These are phyloP conservation scores for Pittosporum tobira DNA, from an alignment of 129 eudicot species.

Conservation along the genomic window DNA sequence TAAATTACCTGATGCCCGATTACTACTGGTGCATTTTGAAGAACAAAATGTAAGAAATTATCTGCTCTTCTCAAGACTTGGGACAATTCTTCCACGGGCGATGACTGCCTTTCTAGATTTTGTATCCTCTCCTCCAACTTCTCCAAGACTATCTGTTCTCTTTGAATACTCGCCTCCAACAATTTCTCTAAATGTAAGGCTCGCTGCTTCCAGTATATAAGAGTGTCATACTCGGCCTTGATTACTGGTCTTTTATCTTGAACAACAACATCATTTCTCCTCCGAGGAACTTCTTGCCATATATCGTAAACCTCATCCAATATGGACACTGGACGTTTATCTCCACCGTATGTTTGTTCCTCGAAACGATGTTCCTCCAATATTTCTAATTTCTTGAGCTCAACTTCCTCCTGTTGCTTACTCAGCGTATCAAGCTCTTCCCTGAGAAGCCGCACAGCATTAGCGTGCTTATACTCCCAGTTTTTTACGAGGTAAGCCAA, in stretches of 20 bases:
- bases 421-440: constrained; percentile 80
- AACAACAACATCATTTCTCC: constrained; percentile 40
- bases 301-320: constrained; percentile 52
- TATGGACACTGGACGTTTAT: constrained; percentile 61
- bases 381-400: constrained; percentile 77
- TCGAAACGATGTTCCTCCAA: constrained; percentile 78
- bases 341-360: constrained; percentile 44
- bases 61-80: constrained; percentile 88
- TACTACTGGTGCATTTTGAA: constrained; percentile 93
- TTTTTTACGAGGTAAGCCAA: constrained; percentile 59
- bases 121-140: constrained; percentile 76
- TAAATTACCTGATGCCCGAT: constrained; percentile 83
- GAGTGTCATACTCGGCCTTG: constrained; percentile 73
- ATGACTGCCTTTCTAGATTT: constrained; percentile 69
- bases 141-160: constrained; percentile 60
- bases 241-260: constrained; percentile 49
- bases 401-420: constrained; percentile 72
- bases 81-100: constrained; percentile 87
- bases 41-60: constrained; percentile 83
- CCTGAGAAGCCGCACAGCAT: constrained; percentile 70
- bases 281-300: constrained; percentile 57
- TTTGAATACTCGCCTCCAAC: constrained; percentile 71
- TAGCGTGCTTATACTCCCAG: constrained; percentile 82
- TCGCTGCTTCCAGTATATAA: constrained; percentile 77
- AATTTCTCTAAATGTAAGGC: constrained; percentile 57